phyloP scores from a whole-genome alignment of 306 rosid genomes.

The Erythrophleum fordii region DNA sequence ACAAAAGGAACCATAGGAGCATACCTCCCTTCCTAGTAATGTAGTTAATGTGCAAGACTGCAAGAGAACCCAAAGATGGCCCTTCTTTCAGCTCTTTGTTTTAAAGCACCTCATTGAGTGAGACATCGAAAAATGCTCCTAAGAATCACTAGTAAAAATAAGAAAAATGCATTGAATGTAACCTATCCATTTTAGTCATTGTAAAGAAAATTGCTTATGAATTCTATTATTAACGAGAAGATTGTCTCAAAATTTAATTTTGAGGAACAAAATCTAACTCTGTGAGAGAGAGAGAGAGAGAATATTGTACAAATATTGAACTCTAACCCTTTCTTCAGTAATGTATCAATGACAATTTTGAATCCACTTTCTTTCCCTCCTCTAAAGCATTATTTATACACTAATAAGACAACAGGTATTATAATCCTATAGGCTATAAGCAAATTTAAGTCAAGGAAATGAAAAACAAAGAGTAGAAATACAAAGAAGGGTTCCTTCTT shows the following conservation, averaged over 20 bases:
- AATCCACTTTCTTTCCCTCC: neutral
- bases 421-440: neutral
- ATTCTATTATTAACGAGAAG: neutral
- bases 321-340: neutral
- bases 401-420: neutral
- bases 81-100: neutral
- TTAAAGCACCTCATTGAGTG: conserved; percentile 17
- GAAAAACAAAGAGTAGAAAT: neutral
- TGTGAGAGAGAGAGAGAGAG: no score
- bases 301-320: neutral
- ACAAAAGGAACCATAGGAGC: conserved; percentile 8
- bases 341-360: neutral
- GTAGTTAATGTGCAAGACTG: neutral
- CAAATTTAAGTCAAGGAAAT: neutral
- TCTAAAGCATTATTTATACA: neutral
- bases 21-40: neutral
- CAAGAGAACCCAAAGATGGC: neutral
- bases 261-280: neutral
- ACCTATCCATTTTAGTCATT: neutral
- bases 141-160: neutral
- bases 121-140: neutral
- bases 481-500: neutral
- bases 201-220: neutral
- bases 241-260: neutral
- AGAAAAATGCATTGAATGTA: neutral